Evolutionary conservation across 495 filamentous ascomycete species (phyloP).

Genomic region (Lophium mytilinum): DNA sequence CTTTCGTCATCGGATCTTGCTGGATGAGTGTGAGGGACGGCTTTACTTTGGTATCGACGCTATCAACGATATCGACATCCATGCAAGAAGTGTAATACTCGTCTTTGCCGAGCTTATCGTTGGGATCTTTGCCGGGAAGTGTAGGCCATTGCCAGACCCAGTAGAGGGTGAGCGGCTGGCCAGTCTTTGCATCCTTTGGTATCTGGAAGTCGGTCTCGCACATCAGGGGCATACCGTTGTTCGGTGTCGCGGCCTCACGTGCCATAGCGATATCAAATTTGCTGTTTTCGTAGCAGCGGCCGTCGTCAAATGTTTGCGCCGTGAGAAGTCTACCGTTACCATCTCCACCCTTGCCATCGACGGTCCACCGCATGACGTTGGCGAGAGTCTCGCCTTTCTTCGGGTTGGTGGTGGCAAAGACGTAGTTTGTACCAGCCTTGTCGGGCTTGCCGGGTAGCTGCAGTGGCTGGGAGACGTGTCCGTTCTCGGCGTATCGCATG

Average conservation of each 20-base stretch:
- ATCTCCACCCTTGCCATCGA: conserved; percentile 64
- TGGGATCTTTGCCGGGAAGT: conserved; percentile 37
- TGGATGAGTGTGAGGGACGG: conserved; percentile 21
- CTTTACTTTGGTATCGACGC: conserved; percentile 5
- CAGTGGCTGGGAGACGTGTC: conserved; percentile 65
- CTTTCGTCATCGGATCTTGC: conserved; percentile 26
- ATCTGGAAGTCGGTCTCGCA: conserved; percentile 74
- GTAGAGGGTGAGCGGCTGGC: conserved; percentile 63
- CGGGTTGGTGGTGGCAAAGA: conserved; percentile 72
- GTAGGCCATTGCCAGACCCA: conserved; percentile 94
- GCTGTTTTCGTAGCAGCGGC: conserved; percentile 70
- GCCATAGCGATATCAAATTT: conserved; percentile 39
- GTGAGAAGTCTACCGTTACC: conserved; percentile 63
- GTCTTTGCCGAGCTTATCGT: conserved; percentile 44
- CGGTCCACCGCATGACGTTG: conserved; percentile 69
- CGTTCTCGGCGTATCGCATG: conserved; percentile 75
- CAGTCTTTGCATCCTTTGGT: conserved; percentile 46
- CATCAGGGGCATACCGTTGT: conserved; percentile 39
- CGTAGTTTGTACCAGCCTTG: conserved; percentile 65
- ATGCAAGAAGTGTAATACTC: conserved; percentile 79
- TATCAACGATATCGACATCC: conserved; percentile 56
- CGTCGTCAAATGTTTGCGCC: conserved; percentile 71
- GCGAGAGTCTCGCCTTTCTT: conserved; percentile 52
- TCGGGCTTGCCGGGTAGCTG: conserved; percentile 53
- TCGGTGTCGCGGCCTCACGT: conserved; percentile 44